phyloP scores from a whole-genome alignment of 768 basidiomycete species.

The Boletus fagicola region DNA sequence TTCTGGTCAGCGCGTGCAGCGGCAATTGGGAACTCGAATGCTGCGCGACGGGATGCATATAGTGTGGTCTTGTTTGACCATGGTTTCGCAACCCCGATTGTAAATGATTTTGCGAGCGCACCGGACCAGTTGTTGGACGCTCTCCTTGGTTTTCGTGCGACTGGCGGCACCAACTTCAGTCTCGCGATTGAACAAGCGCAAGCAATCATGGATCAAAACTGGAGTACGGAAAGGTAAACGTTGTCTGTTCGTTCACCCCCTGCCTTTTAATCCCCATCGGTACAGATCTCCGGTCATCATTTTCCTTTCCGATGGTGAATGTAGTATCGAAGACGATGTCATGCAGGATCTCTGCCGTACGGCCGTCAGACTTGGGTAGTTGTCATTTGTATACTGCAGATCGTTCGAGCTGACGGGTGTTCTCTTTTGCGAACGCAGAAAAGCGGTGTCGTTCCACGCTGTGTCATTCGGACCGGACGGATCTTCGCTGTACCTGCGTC shows the following conservation, averaged over 20 bases:
- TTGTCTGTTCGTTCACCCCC: neutral
- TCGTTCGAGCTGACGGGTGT: neutral
- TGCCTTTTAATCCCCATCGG: neutral
- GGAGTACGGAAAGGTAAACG: conserved; percentile 50
- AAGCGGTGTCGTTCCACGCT: conserved; percentile 55
- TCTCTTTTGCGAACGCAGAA: conserved; percentile 31
- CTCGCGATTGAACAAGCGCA: conserved; percentile 39
- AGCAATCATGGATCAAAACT: conserved; percentile 41
- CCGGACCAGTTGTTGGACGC: conserved; percentile 43
- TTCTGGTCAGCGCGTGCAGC: conserved; percentile 56
- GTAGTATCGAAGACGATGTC: conserved; percentile 34
- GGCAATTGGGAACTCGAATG: conserved; percentile 30
- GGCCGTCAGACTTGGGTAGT: conserved; percentile 46
- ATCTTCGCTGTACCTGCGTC: conserved; percentile 32
- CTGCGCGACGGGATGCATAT: conserved; percentile 50
- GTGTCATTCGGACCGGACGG: conserved; percentile 50
- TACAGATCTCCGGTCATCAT: conserved; percentile 30
- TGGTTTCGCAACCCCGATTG: conserved; percentile 21
- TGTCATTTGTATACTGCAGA: rapidly evolving
- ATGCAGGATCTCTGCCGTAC: conserved; percentile 43
- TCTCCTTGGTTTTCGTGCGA: conserved; percentile 33
- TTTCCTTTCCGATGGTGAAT: conserved; percentile 52
- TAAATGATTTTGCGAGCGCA: conserved; percentile 47
- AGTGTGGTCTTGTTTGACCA: conserved; percentile 50
- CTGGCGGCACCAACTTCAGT: conserved; percentile 44